Evolutionary conservation across 441 rosid species (phyloP).

Genomic region (Populus trichocarpa): DNA sequence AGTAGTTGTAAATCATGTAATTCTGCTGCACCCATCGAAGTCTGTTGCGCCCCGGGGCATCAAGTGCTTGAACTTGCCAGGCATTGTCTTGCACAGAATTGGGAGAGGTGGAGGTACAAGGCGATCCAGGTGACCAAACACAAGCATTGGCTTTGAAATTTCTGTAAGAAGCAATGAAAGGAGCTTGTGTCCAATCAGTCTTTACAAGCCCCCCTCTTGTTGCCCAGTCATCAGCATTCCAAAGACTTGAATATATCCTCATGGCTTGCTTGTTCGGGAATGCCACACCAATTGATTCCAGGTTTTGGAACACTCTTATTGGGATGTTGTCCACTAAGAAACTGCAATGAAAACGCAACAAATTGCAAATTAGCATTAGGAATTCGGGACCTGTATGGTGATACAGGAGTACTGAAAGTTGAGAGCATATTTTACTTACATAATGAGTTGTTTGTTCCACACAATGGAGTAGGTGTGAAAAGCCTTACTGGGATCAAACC

Average conservation of each 20-base stretch:
- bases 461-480: constrained; percentile 56
- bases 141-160: too few relatives aligned
- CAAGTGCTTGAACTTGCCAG: neutral
- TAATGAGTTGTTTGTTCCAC: constrained; percentile 46
- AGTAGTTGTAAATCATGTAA: constrained; percentile 39
- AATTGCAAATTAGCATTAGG: neutral
- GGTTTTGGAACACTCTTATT: too few relatives aligned
- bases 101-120: neutral
- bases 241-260: too few relatives aligned
- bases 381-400: neutral
- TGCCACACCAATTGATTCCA: too few relatives aligned
- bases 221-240: too few relatives aligned
- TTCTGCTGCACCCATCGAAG: constrained; percentile 25
- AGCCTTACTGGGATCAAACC: constrained; percentile 56
- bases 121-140: too few relatives aligned
- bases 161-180: too few relatives aligned
- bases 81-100: neutral
- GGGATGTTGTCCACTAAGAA: too few relatives aligned
- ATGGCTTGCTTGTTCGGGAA: too few relatives aligned
- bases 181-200: too few relatives aligned
- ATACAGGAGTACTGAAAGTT: neutral
- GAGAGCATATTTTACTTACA: constrained; percentile 11
- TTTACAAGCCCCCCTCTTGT: too few relatives aligned
- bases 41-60: neutral
- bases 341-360: neutral